Conservation (phyloP, 2,329 filamentous ascomycete genomes). For the Aureobasidium sp. region DNA sequence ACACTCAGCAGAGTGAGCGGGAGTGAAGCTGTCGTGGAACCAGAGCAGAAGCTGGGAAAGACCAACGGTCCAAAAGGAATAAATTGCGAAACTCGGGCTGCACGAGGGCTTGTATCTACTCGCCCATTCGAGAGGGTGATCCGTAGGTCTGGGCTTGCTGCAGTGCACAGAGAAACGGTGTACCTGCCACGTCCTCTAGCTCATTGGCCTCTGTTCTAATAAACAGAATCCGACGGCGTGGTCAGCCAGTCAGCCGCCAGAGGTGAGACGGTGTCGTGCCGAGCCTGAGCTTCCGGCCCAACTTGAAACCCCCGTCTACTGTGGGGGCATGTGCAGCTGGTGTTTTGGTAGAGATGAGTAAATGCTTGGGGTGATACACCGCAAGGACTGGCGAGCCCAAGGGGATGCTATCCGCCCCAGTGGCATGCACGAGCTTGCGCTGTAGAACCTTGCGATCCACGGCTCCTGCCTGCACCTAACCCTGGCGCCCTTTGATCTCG, state of each 20-base stretch:
- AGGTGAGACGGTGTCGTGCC: conserved; percentile 14
- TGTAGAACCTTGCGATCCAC: conserved; percentile 15
- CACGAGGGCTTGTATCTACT: conserved; percentile 17
- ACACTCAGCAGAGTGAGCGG: not conserved
- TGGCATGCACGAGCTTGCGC: conserved; percentile 14
- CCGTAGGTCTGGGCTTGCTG: conserved; percentile 14
- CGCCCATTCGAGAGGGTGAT: conserved; percentile 19
- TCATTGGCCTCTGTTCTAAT: conserved; percentile 6
- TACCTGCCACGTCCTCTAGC: conserved; percentile 14
- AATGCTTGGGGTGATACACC: conserved; percentile 8
- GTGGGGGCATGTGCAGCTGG: conserved; percentile 10
- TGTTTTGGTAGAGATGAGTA: conserved; percentile 1
- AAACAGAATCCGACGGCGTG: conserved; percentile 9
- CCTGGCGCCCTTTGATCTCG: conserved; percentile 7
- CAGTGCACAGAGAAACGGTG: conserved; percentile 13
- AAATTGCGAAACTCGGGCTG: conserved; percentile 8
- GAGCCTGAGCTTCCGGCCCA: conserved; percentile 14
- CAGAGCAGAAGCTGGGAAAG: not conserved
- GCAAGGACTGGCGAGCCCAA: conserved; percentile 3
- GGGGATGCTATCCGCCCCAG: conserved; percentile 3
- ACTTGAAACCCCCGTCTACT: conserved; percentile 15
- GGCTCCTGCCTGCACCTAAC: conserved; percentile 13
- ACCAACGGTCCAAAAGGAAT: not conserved
- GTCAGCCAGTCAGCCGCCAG: conserved; percentile 15
- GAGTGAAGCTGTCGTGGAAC: conserved; percentile 1